These are phyloP conservation scores for Diospyros lotus DNA, from an alignment of 148 eudicot genomes.

Conservation along the genomic window DNA sequence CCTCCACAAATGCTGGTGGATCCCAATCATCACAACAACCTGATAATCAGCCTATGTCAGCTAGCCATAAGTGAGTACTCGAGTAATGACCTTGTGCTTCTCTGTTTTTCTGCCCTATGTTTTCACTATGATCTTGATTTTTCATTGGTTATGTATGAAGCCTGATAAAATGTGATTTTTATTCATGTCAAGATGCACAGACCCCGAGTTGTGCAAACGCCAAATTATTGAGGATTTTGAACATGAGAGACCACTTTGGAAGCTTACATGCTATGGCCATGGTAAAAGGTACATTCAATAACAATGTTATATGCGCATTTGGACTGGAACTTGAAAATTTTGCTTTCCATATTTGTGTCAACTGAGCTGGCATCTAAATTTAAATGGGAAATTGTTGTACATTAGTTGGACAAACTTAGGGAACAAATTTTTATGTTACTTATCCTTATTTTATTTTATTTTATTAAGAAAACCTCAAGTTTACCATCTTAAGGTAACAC, in stretches of 20 bases:
- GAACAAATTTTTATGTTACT: not conserved
- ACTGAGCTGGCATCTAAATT: not conserved
- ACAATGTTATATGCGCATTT: slow-evolving; percentile 4
- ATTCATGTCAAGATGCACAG: slow-evolving; percentile 76
- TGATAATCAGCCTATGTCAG: slow-evolving; percentile 47
- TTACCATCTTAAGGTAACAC: no score
- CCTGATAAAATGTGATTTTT: slow-evolving; percentile 15
- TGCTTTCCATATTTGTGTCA: not conserved
- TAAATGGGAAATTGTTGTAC: not conserved
- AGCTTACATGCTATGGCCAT: slow-evolving; percentile 94
- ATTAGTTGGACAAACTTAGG: not conserved
- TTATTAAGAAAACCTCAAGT: no score
- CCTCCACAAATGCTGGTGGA: slow-evolving; percentile 26
- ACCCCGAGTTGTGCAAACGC: slow-evolving; percentile 72
- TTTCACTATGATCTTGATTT: slow-evolving; percentile 1
- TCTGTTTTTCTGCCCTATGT: slow-evolving; percentile 3
- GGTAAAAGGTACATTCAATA: slow-evolving; percentile 44
- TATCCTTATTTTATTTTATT: no score
- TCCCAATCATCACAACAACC: slow-evolving; percentile 44
- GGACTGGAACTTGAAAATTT: slow-evolving; percentile 2
- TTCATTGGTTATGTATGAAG: not conserved
- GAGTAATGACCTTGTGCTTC: slow-evolving; percentile 4
- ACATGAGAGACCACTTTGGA: slow-evolving; percentile 89
- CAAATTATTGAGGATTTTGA: slow-evolving; percentile 62
- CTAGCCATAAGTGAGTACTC: slow-evolving; percentile 64